Evolutionary conservation across 768 basidiomycete species (phyloP), one percentile per base, ranked within the genome.

Genomic region (Mycena crocata): DNA sequence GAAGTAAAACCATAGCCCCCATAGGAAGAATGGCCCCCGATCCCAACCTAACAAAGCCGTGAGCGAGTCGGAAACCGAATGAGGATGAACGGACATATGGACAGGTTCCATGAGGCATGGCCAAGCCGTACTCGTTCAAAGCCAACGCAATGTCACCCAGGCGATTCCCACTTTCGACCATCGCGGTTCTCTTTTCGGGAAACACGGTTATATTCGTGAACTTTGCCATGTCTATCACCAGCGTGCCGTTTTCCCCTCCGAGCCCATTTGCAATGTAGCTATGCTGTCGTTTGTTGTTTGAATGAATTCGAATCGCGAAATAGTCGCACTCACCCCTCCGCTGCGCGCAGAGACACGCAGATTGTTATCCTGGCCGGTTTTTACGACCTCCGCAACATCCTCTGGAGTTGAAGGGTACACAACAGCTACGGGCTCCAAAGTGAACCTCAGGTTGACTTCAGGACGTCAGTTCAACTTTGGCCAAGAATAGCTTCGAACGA

Each of bases 221-320:
- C 24, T 76, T 74, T 21, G 74, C 73, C 57, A 85, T 68, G 64
- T 86, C 84, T 24, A 86, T 72, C 39, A 86, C 80, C 7, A 85
- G 66, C 1, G 77, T 74, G 5, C 81, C 82, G 52, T 81, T 73
- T 68, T 80, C 76, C 8, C 82, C 82, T 19, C 82, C 81, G 1
- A 83, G 74, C 2, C 82, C 81, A 59, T 83, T 81, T 1, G 83
- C 83, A 17, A 83, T 78, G 62, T 84, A 85, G 66, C 81, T 83
- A 64, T 84, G 83, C 79, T 73, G 50, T 12, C n/a, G n/a, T 34
- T 21, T 1, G 6, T 24, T 32, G 30, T 32, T 17, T 48, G 12
- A 26, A 34, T 60, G 15, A 46, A 31, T 12, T 19, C 14, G 5
- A 10, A 31, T 51, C 49, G 37, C 19, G 23, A 15, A 32, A 54